A percentile compares a stretch with the other conserved stretches of the same genome.
phyloP scores from a whole-genome alignment of 106 monocot species.

The Dioscorea dumetorum region DNA sequence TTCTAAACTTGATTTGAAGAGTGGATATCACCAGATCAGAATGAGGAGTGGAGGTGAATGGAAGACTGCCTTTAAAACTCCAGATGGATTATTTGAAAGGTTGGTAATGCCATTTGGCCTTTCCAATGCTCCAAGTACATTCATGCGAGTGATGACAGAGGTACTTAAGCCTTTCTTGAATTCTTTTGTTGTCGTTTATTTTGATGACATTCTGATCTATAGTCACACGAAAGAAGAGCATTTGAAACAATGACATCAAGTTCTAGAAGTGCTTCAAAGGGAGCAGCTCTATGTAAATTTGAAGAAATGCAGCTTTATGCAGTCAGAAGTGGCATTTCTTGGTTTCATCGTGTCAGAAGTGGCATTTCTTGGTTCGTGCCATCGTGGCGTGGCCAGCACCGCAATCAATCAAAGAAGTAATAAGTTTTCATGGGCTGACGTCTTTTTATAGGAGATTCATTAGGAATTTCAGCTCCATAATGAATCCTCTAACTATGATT shows the following conservation, averaged over 20 bases:
- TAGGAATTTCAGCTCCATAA: background rate
- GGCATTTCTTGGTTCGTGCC: too few species aligned
- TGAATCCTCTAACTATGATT: background rate
- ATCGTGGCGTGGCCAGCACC: too few species aligned
- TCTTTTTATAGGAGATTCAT: background rate
- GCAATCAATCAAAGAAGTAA: background rate
- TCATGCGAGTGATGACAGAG: background rate
- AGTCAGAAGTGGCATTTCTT: too few species aligned
- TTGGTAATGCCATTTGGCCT: constrained; percentile 7
- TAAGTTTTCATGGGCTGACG: background rate
- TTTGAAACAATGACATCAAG: too few species aligned
- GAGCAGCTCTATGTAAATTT: too few species aligned
- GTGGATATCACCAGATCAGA: constrained; percentile 7
- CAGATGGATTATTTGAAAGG: constrained; percentile 1
- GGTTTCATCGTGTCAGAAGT: too few species aligned
- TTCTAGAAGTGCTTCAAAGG: too few species aligned
- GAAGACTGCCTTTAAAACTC: constrained; percentile 9
- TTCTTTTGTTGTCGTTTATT: background rate
- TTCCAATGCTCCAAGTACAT: constrained; percentile 6
- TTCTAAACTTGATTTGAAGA: background rate
- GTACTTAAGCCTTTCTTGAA: background rate
- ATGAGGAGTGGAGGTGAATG: constrained; percentile 5
- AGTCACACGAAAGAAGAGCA: background rate
- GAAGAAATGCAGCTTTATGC: too few species aligned
- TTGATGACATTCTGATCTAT: background rate